Base-by-base conservation (phyloP, 441 rosid species). In the Pelargonium citronellum region DNA sequence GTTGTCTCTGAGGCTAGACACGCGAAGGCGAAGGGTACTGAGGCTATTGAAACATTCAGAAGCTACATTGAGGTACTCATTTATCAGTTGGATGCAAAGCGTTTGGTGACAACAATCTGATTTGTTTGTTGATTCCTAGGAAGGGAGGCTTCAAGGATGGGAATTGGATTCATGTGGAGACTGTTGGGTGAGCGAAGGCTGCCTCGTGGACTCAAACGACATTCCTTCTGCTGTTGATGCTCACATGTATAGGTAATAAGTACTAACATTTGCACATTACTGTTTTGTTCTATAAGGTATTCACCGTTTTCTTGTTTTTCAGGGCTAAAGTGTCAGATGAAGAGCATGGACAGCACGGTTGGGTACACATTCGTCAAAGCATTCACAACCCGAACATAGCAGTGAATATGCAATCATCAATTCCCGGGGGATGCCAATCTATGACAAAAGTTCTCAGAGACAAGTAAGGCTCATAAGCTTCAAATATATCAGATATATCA, bases 161-260 rank as follows among this genome's bases (percentile, higher is more conserved):
- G 91, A 91, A 76, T 22, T 93, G 71, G 98, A 86, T 60, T 79
- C 89, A 0, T 93, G 98, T 67, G 97, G 97, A 13, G 97, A 93
- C 43, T 93, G 98, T 74, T 89, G 91, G 91, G 98, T 93, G 27
- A 84, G 81, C 69, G 93, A 89, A 77, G 98, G 97, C 22, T 93
- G 98, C 77, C 95, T 93, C 3, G 95, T 87, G 5, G 97, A 91
- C 79, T 83, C 89, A 7, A 85, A 87, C 65, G 91, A 93, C 49
- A 69, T 69, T 70, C 91, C 97, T 7, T 78, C 90, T 7, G 80
- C 91, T 44, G 81, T 91, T 71, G 98, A 93, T 77, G 98, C 98
- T 67, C 82, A 81, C 73, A 89, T 91, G 98, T 93, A 93, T 78
- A 89, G 97, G 97, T 92, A n/a, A 2, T 1, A 13, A 0, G 1